A percentile compares a stretch with the other conserved stretches of the same genome.
Conservation (phyloP, 306 rosid genomes). For the Dalbergia oliveri region DNA sequence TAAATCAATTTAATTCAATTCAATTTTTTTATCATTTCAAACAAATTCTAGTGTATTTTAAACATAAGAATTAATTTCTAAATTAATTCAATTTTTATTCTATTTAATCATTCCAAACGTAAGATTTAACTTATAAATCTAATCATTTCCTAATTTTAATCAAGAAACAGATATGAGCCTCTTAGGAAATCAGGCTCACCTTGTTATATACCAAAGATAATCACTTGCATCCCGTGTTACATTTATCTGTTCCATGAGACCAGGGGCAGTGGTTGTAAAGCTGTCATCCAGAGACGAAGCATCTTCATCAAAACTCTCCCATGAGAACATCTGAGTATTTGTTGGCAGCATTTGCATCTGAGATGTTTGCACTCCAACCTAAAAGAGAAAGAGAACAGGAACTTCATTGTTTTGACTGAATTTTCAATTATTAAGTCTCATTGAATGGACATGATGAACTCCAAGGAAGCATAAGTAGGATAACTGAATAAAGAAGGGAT, state of each 20-base stretch:
- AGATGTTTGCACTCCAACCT: constrained; percentile 95
- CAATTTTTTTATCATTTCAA: too few relatives aligned
- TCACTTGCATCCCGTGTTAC: constrained; percentile 82
- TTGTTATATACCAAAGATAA: constrained; percentile 87
- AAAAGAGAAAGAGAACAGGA: constrained; percentile 1
- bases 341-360: constrained; percentile 84
- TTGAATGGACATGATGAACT: constrained; percentile 16
- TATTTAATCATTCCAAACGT: too few relatives aligned
- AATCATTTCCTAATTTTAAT: too few relatives aligned
- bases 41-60: too few relatives aligned
- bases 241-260: constrained; percentile 83
- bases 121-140: too few relatives aligned
- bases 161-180: not conserved
- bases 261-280: constrained; percentile 64
- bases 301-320: constrained; percentile 86
- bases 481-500: constrained; percentile 7
- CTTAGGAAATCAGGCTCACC: constrained; percentile 56
- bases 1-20: too few relatives aligned
- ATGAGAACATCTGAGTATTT: constrained; percentile 56
- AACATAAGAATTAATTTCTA: too few relatives aligned
- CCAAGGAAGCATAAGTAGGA: not conserved
- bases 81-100: too few relatives aligned
- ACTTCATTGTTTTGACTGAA: constrained; percentile 31
- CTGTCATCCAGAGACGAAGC: constrained; percentile 67
- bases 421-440: not conserved